Evolutionary conservation across 176 grass and related monocot species (phyloP).

Genomic region (Triticum dicoccoides): DNA sequence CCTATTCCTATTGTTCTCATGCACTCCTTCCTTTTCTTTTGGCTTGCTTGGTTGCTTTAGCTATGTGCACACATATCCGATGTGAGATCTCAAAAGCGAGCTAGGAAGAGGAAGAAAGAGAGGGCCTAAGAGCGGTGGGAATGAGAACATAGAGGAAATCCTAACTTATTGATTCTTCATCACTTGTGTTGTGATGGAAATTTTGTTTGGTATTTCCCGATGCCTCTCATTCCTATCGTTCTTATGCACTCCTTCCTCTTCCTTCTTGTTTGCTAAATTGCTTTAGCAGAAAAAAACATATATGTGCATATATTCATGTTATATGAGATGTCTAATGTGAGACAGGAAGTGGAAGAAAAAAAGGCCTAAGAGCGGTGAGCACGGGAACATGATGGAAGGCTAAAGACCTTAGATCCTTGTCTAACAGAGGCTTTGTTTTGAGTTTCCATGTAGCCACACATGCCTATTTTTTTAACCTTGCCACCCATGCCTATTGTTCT

Average conservation of each 20-base stretch:
- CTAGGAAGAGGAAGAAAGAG: conserved; percentile 33
- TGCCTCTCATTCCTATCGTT: conserved; percentile 31
- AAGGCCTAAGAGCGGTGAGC: background rate
- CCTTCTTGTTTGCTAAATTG: background rate
- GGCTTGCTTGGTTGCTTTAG: no score
- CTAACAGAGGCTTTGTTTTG: background rate
- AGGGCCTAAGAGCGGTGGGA: conserved; percentile 23
- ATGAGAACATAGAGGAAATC: conserved; percentile 27
- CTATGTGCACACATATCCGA: background rate
- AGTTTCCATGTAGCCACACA: conserved; percentile 28
- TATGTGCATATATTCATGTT: background rate
- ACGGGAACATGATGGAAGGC: background rate
- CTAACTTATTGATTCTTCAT: background rate
- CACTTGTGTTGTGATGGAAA: background rate
- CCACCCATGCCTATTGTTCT: conserved; percentile 20
- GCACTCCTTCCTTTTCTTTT: no score
- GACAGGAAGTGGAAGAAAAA: conserved; percentile 22
- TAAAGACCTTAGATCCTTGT: background rate
- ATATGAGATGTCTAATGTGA: background rate
- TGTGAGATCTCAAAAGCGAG: background rate
- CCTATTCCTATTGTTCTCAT: no score
- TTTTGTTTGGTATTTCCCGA: conserved; percentile 11
- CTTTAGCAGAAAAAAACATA: background rate
- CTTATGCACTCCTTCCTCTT: conserved; percentile 33
- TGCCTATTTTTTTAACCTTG: conserved; percentile 12